Base-by-base conservation (phyloP, 805 yeast species). In the Ogataea populi-albae region DNA sequence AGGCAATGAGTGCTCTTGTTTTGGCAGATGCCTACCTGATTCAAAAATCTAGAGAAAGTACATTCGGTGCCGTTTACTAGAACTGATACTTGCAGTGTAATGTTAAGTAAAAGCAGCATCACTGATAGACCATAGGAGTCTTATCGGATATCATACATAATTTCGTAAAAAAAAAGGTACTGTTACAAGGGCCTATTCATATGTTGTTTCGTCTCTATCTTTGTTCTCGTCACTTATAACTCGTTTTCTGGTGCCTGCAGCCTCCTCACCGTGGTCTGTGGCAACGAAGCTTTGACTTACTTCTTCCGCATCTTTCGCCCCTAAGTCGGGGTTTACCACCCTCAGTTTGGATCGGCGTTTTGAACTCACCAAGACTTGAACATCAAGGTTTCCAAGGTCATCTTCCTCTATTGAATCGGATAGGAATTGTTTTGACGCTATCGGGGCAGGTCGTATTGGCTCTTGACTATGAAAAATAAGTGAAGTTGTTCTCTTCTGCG, bases 1-100 rank as follows among this genome's bases (percentile, higher is more conserved):
- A 93, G 69, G 86, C 98, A 26, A 91, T 93, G 98, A 77, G 98
- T 32, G 93, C 97, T n/a, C 71, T 93, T 47, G 96, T 87, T 2
- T 64, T 91, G 45, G 91, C 91, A 27, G 98, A 93, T 61, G 79
- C 86, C 37, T 65, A 84, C 38, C 65, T 93, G 66, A 73, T 89
- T 30, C 98, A 91, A 66, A 82, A 85, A 62, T 71, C 95, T 21
- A 79, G 98, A 63, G 87, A 83, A 49, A 73, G 67, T 34, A 70
- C 78, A 28, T 60, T 55, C 34, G 62, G 60, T 29, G 25, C 52
- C 18, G 57, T 61, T 34, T 45, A 57, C 39, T 59, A 41, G 35
- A 17, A 22, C n/a, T n/a, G n/a, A n/a, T n/a, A n/a, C n/a, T n/a
- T n/a, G n/a, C n/a, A n/a, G n/a, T n/a, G n/a, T n/a, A n/a, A n/a